Evolutionary conservation across 768 basidiomycete species (phyloP).

Genomic region (Tephrocybe rancida): DNA sequence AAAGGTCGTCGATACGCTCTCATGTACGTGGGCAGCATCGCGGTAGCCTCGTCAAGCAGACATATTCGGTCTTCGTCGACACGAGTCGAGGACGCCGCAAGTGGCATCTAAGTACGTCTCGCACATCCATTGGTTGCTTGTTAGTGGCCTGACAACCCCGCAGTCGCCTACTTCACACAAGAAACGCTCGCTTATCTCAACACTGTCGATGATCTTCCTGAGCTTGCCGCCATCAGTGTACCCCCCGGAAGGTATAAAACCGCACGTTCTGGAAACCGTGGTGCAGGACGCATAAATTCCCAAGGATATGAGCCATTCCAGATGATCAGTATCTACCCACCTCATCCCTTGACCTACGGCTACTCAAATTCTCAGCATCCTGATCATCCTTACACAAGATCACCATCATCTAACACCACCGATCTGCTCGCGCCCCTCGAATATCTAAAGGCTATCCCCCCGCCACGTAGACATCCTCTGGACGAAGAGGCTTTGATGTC

Average conservation of each 20-base stretch:
- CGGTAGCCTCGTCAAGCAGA: slow-evolving; percentile 71
- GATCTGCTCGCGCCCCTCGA: slow-evolving; percentile 61
- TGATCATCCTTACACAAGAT: not conserved
- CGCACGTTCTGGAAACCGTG: slow-evolving; percentile 54
- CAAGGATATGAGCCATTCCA: slow-evolving; percentile 8
- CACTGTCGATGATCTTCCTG: slow-evolving; percentile 61
- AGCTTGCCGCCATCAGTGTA: slow-evolving; percentile 53
- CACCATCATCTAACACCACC: not conserved
- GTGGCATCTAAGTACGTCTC: slow-evolving; percentile 75
- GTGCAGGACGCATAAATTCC: slow-evolving; percentile 20
- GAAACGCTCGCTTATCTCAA: slow-evolving; percentile 57
- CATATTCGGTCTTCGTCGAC: slow-evolving; percentile 79
- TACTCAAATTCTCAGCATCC: not conserved
- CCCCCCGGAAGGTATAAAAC: slow-evolving; percentile 66
- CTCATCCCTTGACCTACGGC: not conserved
- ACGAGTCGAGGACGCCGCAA: slow-evolving; percentile 67
- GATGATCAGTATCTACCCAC: slow-evolving; percentile 2
- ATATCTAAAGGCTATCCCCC: slow-evolving; percentile 62
- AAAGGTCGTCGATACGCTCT: slow-evolving; percentile 25
- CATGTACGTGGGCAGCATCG: slow-evolving; percentile 32
- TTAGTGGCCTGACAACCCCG: slow-evolving; percentile 9
- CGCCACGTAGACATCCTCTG: slow-evolving; percentile 65
- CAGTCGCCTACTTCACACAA: slow-evolving; percentile 80
- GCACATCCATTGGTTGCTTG: not conserved
- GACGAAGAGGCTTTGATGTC: slow-evolving; percentile 75